phyloP scores from a whole-genome alignment of 1,139 yeast genomes.

The Scheffersomyces insectosa region DNA sequence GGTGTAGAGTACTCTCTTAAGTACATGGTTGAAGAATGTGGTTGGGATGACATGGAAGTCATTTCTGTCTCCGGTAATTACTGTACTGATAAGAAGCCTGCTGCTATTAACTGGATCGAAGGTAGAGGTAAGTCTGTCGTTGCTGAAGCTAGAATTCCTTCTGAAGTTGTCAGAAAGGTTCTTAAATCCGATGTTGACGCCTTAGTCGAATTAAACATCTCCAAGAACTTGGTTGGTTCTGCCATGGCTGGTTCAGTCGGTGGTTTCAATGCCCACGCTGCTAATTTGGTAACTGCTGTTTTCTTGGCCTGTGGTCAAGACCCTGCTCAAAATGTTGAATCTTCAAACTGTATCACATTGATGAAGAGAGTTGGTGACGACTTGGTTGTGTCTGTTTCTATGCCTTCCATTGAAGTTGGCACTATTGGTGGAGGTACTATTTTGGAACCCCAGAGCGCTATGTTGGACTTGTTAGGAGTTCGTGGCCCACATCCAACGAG shows the following conservation, averaged over 20 bases:
- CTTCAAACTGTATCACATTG: slow-evolving; percentile 94
- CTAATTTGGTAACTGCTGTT: slow-evolving; percentile 92
- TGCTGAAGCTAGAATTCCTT: slow-evolving; percentile 94
- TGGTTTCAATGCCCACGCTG: slow-evolving; percentile 98
- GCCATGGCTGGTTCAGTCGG: slow-evolving; percentile 99
- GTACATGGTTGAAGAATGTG: slow-evolving; percentile 84
- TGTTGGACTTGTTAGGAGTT: slow-evolving; percentile 92
- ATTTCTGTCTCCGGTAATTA: slow-evolving; percentile 95
- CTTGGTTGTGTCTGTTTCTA: slow-evolving; percentile 86
- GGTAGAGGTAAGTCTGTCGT: slow-evolving; percentile 98
- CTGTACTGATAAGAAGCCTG: slow-evolving; percentile 96
- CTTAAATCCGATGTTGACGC: slow-evolving; percentile 92
- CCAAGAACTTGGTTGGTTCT: slow-evolving; percentile 90
- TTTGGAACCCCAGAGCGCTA: slow-evolving; percentile 93
- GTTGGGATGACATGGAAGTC: slow-evolving; percentile 91
- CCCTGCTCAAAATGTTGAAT: slow-evolving; percentile 97
- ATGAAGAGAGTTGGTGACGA: slow-evolving; percentile 77
- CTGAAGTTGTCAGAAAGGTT: slow-evolving; percentile 73
- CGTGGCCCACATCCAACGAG: slow-evolving; percentile 92
- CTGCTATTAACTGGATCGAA: slow-evolving; percentile 98
- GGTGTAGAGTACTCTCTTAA: slow-evolving; percentile 90
- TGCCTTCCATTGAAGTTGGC: slow-evolving; percentile 99
- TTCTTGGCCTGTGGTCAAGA: slow-evolving; percentile 97
- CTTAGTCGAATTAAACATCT: slow-evolving; percentile 81
- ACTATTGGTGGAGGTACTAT: slow-evolving; percentile 99